Conservation (phyloP, 306 rosid genomes). For the Cicer judaicum region DNA sequence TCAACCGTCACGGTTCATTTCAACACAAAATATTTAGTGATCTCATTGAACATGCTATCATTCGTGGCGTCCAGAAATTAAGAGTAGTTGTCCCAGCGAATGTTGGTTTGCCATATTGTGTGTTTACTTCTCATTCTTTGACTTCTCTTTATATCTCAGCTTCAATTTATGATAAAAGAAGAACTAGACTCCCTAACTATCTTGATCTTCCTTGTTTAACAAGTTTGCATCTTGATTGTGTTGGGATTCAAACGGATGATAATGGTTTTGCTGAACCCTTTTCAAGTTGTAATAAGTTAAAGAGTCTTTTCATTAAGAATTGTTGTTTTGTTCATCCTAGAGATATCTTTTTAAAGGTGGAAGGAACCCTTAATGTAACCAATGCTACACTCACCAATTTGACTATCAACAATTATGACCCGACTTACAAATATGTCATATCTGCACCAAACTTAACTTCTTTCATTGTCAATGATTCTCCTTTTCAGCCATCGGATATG, state of each 20-base stretch:
- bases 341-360: too few relatives aligned
- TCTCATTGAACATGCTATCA: background rate
- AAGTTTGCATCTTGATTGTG: background rate
- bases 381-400: background rate
- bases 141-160: background rate
- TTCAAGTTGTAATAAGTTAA: background rate
- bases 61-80: background rate
- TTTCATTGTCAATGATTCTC: background rate
- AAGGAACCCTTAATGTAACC: conserved; percentile 2
- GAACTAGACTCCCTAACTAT: background rate
- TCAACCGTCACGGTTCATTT: background rate
- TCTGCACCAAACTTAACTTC: conserved; percentile 14
- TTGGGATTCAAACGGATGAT: background rate
- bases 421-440: background rate
- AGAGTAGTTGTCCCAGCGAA: background rate
- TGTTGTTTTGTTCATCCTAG: background rate
- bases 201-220: conserved; percentile 3
- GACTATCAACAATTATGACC: background rate
- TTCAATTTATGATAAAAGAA: background rate
- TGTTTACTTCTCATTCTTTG: conserved; percentile 10
- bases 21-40: background rate
- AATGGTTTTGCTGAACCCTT: conserved; percentile 23
- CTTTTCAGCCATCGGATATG: background rate
- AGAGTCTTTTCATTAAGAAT: background rate
- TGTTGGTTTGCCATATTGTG: background rate